Evolutionary conservation across 495 filamentous ascomycete species (phyloP), one percentile per base, ranked within the genome.

Genomic region (Daldinia concentrica): DNA sequence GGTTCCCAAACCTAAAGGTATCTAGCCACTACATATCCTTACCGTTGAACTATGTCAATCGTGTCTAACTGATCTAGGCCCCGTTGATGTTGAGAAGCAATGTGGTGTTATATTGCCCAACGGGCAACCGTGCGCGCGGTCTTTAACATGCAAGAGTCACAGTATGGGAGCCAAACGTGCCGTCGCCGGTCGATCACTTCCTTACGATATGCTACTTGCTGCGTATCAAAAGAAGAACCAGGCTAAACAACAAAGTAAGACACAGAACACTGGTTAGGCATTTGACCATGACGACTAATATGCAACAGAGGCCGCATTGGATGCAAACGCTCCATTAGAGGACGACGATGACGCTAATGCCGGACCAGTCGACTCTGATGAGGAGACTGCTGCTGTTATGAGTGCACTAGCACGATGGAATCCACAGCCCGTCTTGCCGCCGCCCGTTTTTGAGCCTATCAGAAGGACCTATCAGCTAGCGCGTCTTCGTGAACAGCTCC

Each of bases 161-260:
- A 91, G 89, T 34, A 98, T 99, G 96, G 94, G 95, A 11, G 91
- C 95, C 6, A 99, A 99, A 81, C 87, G 95, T 70, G 88, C 90
- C 0, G 95, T 99, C 3, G 91, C 94, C 14, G 95, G 95, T 5
- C 85, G 95, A 32, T 95, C 92, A 37, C 83, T 97, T 57, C 96
- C 96, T 1, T 99, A 99, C 77, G 95, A 98, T 79, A 93, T 95
- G 88, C 82, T 99, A 27, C 86, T 99, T 24, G 89, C 92, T 30
- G 91, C 93, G 17, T 98, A 99, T 79, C 95, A 99, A 82, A 98
- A 98, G 86, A 97, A 97, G 85, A 99, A 98, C 77, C 95, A 98
- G 80, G 95, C 95, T 12, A 95, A 96, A 74, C 92, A 95, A 82
- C 95, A 98, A 78, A 96, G 92, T 94, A 86, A 71, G 87, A 50